phyloP scores from a whole-genome alignment of 2,329 filamentous ascomycete species.

The Ascochyta koolunga region DNA sequence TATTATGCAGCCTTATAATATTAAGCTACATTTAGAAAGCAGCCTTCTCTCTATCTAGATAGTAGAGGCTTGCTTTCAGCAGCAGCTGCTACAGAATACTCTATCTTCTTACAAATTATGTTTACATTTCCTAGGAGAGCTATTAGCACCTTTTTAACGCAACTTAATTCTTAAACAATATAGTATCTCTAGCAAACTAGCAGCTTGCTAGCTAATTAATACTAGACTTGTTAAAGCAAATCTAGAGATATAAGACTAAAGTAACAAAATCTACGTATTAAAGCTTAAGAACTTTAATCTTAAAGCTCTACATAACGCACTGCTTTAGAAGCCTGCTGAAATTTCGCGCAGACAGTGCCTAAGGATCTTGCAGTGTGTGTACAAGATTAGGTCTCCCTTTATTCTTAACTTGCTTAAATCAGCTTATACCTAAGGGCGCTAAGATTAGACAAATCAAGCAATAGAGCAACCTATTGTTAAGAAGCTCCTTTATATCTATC shows the following conservation, averaged over 20 bases:
- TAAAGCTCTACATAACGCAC: not conserved
- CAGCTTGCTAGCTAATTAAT: too few species aligned
- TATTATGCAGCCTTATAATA: not conserved
- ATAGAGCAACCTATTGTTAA: not conserved
- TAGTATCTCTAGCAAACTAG: not conserved
- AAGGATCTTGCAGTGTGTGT: not conserved
- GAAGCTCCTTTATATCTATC: conserved; percentile 2
- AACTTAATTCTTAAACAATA: not conserved
- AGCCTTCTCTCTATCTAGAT: not conserved
- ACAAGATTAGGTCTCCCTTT: not conserved
- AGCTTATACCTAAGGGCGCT: not conserved
- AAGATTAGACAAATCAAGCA: not conserved
- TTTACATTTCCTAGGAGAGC: not conserved
- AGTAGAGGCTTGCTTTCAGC: not conserved
- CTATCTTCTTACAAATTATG: not conserved
- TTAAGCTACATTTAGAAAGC: not conserved
- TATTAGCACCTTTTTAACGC: not conserved
- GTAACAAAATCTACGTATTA: not conserved
- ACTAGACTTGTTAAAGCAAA: not conserved
- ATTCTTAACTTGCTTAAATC: not conserved
- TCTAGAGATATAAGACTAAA: not conserved
- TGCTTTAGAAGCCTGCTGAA: not conserved
- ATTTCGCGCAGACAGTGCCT: not conserved
- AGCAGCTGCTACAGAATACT: not conserved
- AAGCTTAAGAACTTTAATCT: not conserved